Base-by-base conservation (phyloP, 805 yeast genomes). In the Barnettozyma californica region DNA sequence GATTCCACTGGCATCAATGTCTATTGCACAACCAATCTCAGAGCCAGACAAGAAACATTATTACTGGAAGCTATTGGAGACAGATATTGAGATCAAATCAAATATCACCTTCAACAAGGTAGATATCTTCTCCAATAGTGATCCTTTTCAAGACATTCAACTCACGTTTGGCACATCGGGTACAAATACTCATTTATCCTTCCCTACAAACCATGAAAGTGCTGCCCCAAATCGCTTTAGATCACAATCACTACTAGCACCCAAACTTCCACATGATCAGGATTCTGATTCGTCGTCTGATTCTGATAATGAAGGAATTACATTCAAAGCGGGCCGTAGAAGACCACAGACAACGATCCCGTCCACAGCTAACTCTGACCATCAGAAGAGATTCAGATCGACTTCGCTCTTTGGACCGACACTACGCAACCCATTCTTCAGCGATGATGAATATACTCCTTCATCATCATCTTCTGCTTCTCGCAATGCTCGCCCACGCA, bases 1-100 rank as follows among this genome's bases (percentile, higher is more conserved):
- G 49, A 64, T 73, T 10, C 77, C 77, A 6, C 48, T 71, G 35
- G 60, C 61, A n/a, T 61, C 65, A 4, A 52, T 57, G n/a, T 51
- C 64, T 2, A 51, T 61, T 9, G 53, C 50, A 4, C 55, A 59
- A 45, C 63, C 63, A 4, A 21, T 52, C 4, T 18, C 44, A 13
- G 21, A 38, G 2, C 44, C 41, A 13, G 14, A 39, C 2, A 50
- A 37, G 19, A 29, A 29, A 25, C 49, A 46, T 23, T 54, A 47
- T 31, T 41, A 25, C 18, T 61, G 64, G 64, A 53, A 55, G 43
- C 37, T 61, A 11, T 14, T 53, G 9, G 58, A 59, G 41, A 61
- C 64, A 19, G 64, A 61, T 50, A 52, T 60, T 33, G 63, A 56
- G 26, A 43, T 58, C 6, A 53, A 50, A 36, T 38, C 45, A 4